Conservation (phyloP, 2,329 filamentous ascomycete genomes). For the Colletotrichum sp. region DNA sequence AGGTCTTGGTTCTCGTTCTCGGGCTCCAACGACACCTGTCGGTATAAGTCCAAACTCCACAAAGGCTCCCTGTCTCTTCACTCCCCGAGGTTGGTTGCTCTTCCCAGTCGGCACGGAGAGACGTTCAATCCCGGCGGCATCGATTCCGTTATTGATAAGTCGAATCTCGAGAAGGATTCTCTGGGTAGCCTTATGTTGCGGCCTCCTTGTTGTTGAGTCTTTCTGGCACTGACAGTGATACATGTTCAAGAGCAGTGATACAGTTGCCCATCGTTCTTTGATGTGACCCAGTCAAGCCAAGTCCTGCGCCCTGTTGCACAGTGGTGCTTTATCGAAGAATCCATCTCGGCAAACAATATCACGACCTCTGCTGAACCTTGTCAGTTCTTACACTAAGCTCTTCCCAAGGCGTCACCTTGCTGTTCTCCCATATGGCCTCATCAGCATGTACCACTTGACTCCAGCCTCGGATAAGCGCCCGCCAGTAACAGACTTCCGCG, state of each 20-base stretch:
- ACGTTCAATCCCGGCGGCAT: background rate
- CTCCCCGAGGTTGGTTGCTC: background rate
- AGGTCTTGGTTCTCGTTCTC: background rate
- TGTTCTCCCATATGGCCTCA: constrained; percentile 22
- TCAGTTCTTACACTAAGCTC: constrained; percentile 1
- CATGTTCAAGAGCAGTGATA: background rate
- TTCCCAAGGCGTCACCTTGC: constrained; percentile 22
- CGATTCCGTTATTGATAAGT: background rate
- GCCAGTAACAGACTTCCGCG: constrained; percentile 61
- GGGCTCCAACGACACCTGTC: background rate
- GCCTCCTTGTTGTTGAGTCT: background rate
- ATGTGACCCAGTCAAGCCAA: background rate
- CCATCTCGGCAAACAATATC: background rate
- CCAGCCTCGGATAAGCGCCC: constrained; percentile 54
- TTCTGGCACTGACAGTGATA: background rate
- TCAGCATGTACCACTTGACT: constrained; percentile 41
- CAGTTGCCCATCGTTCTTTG: background rate
- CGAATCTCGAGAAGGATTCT: background rate
- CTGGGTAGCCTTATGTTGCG: background rate
- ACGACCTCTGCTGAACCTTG: background rate
- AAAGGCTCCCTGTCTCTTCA: background rate
- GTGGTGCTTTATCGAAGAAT: background rate
- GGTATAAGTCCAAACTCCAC: background rate
- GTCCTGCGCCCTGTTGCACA: background rate
- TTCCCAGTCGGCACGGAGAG: background rate